Base-by-base conservation (phyloP, 1,284 basidiomycete genomes). In the Ustilago trichophora region DNA sequence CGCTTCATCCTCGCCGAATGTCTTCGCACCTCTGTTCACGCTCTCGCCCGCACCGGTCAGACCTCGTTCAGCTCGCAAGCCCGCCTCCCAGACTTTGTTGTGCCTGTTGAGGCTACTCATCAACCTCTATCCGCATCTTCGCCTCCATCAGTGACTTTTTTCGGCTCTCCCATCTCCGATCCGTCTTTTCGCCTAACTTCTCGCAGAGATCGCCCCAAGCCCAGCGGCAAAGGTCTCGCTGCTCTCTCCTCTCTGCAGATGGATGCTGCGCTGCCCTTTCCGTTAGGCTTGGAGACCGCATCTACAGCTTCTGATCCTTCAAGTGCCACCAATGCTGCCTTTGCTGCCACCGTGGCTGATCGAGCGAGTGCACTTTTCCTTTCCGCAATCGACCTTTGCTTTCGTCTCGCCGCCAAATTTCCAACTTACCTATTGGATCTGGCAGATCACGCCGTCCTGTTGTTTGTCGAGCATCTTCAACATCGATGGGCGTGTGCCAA, bases 401-500 rank as follows among this genome's bases (percentile, higher is more conserved):
- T 68, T 7, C 44, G 51, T 15, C 33, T 68, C 2, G 65, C 65
- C 5, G 24, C 26, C 13, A 38, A 33, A 13, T 53, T 53, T 22
- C 50, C 58, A 3, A 37, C 46, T 25, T 49, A 45, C 25, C 33
- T 62, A 6, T 25, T 63, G 24, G 58, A 68, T 24, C 32, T 68
- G 15, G 54, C 54, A 7, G 65, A 68, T 12, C 44, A 57, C 18
- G 58, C 54, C 10, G 40, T 62, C 15, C 50, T 57, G 4, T 22
- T 59, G 16, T 29, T 68, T 15, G 36, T 35, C 42, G 54, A 68
- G 42, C 53, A 62, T 38, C 19, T 54, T n/a, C 45, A 45, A 8
- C 65, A 68, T 32, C 29, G 33, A 12, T 68, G 65, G 65, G 58
- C 65, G 10, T 53, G 54, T 25, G 54, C 54, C 19, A 64, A 57